These are phyloP conservation scores for Rhodocollybia butyracea DNA, from an alignment of 768 basidiomycete genomes.

Conservation along the genomic window DNA sequence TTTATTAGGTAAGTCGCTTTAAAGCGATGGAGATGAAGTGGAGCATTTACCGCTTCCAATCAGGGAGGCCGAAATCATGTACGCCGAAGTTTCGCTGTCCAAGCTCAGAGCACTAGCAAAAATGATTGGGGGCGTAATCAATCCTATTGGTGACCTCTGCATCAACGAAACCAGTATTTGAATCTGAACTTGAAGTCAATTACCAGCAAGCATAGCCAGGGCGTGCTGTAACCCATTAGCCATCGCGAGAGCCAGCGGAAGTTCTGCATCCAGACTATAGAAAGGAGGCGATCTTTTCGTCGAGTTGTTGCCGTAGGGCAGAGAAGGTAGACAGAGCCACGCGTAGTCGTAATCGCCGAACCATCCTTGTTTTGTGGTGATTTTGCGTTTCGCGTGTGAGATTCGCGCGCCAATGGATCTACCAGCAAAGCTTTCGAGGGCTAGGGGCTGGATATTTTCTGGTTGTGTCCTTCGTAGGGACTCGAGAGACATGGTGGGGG, in stretches of 20 bases:
- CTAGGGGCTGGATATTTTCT: not conserved
- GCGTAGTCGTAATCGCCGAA: slow-evolving; percentile 81
- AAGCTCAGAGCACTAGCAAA: slow-evolving; percentile 63
- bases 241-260: slow-evolving; percentile 72
- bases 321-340: slow-evolving; percentile 65
- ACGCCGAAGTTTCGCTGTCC: slow-evolving; percentile 56
- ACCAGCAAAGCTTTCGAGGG: not conserved
- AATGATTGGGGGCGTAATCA: slow-evolving; percentile 83
- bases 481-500: not conserved
- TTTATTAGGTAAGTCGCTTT: not conserved
- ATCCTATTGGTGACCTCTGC: no score
- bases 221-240: slow-evolving; percentile 73
- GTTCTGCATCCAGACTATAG: slow-evolving; percentile 67
- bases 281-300: slow-evolving; percentile 55
- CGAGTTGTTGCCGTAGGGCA: slow-evolving; percentile 51
- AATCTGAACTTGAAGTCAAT: no score
- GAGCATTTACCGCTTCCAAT: slow-evolving; percentile 65
- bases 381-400: slow-evolving; percentile 19
- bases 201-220: slow-evolving; percentile 70
- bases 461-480: not conserved
- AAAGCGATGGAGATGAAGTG: not conserved
- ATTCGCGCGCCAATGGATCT: not conserved
- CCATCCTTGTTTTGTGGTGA: slow-evolving; percentile 61
- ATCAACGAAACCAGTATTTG: not conserved
- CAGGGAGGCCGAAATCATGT: slow-evolving; percentile 79